Conservation (phyloP, 129 eudicot genomes). For the Glebionis coronaria region DNA sequence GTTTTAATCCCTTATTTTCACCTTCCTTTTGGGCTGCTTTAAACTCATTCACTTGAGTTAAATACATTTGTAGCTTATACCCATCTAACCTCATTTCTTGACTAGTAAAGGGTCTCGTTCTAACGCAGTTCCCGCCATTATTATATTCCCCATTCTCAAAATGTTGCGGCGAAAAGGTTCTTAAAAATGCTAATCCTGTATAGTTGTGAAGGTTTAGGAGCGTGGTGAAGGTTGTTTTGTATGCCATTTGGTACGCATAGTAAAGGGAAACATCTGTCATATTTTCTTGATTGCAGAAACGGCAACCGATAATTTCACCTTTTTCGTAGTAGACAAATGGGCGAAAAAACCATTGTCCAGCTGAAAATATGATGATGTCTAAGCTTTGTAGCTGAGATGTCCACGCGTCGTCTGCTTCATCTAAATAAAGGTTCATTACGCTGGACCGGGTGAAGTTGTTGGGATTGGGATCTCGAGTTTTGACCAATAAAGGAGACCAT, state of each 20-base stretch:
- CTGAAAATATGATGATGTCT: constrained; percentile 45
- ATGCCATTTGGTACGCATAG: constrained; percentile 52
- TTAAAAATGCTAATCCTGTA: constrained; percentile 42
- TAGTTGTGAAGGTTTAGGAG: constrained; percentile 38
- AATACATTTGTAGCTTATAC: constrained; percentile 37
- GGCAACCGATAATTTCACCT: constrained; percentile 42
- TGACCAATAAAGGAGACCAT: constrained; percentile 58
- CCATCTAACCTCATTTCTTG: constrained; percentile 47
- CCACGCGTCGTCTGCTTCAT: constrained; percentile 54
- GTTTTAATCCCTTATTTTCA: constrained; percentile 41
- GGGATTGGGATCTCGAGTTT: constrained; percentile 30
- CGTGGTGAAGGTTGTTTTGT: constrained; percentile 38
- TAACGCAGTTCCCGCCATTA: constrained; percentile 49
- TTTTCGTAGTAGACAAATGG: constrained; percentile 53
- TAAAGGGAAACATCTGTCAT: constrained; percentile 34
- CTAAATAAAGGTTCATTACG: constrained; percentile 45
- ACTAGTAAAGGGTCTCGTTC: constrained; percentile 43
- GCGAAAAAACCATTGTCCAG: constrained; percentile 63
- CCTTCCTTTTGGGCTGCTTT: constrained; percentile 50
- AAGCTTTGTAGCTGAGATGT: constrained; percentile 32
- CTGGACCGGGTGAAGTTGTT: constrained; percentile 28
- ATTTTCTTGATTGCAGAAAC: constrained; percentile 40
- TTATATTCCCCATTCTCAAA: constrained; percentile 59
- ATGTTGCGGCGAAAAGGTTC: constrained; percentile 59
- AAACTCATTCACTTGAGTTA: constrained; percentile 52